A percentile compares a stretch with the other conserved stretches of the same genome.
Evolutionary conservation across 331 rosid species (phyloP).

Genomic region (Pyracantha coccinea): DNA sequence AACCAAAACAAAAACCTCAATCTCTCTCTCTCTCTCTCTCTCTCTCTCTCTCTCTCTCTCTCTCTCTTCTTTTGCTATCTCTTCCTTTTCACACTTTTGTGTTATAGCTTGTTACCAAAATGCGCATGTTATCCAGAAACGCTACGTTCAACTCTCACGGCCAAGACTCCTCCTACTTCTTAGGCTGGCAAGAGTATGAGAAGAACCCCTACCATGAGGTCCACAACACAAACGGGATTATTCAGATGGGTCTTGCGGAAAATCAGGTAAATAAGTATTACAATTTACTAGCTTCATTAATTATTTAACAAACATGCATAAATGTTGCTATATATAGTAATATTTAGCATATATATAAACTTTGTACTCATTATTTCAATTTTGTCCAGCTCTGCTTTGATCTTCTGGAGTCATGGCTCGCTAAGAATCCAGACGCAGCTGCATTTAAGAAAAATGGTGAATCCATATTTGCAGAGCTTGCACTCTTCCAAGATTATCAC

Average conservation of each 20-base stretch:
- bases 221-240: conserved; percentile 71
- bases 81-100: not conserved
- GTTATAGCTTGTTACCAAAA: conserved; percentile 10
- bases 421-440: conserved; percentile 62
- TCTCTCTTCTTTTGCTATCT: not conserved
- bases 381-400: conserved; percentile 70
- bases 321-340: no score
- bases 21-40: not conserved
- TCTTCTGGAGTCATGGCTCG: conserved; percentile 71
- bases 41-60: not conserved
- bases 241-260: conserved; percentile 99
- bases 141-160: conserved; percentile 88
- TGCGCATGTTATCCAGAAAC: conserved; percentile 60
- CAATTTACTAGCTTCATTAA: not conserved
- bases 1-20: not conserved
- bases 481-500: conserved; percentile 94
- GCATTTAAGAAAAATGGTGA: conserved; percentile 65
- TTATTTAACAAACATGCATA: not conserved
- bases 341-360: not conserved
- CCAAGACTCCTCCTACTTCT: conserved; percentile 94
- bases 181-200: conserved; percentile 92
- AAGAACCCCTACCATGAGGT: conserved; percentile 60
- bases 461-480: conserved; percentile 82
- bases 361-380: not conserved
- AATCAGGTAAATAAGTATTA: conserved; percentile 56